A percentile compares a stretch with the other conserved stretches of the same genome.
These are phyloP conservation scores for Excoecaria agallocha DNA, from an alignment of 345 rosid genomes.

Conservation along the genomic window DNA sequence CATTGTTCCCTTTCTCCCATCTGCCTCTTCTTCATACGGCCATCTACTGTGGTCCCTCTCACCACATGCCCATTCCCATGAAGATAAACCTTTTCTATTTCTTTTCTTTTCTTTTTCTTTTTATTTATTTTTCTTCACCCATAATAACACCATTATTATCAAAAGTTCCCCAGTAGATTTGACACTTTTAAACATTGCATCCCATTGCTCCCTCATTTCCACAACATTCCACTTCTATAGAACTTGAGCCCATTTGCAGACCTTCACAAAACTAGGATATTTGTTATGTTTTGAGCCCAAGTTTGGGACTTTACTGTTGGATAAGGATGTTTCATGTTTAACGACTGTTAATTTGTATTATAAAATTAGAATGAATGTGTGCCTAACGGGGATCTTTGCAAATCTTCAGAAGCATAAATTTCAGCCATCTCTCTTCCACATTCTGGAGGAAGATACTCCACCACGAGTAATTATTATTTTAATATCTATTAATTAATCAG, in stretches of 20 bases:
- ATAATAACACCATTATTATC: neutral
- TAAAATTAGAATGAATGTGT: neutral
- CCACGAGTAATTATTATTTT: neutral
- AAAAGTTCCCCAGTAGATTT: slow-evolving; percentile 4
- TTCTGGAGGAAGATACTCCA: slow-evolving; percentile 1
- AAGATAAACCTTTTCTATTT: slow-evolving; percentile 19
- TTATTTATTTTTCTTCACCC: too few species aligned
- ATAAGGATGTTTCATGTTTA: neutral
- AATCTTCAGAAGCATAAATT: neutral
- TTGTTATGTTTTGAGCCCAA: too few species aligned
- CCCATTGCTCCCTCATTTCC: slow-evolving; percentile 1
- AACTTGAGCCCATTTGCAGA: too few species aligned
- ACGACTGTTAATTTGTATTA: neutral
- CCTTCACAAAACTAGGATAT: too few species aligned
- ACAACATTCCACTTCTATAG: neutral
- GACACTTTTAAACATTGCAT: slow-evolving; percentile 10
- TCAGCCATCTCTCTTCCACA: neutral
- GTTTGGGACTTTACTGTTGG: neutral
- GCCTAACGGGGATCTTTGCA: neutral
- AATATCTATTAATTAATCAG: neutral
- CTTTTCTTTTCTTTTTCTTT: neutral
- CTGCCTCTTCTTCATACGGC: slow-evolving; percentile 40
- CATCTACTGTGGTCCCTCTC: slow-evolving; percentile 46
- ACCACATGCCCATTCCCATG: slow-evolving; percentile 17
- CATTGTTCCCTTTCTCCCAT: slow-evolving; percentile 48